Percentiles rank a stretch among this genome's conserved stretches.
phyloP scores from a whole-genome alignment of 2,329 filamentous ascomycete species.

The Alternaria tenuissima region DNA sequence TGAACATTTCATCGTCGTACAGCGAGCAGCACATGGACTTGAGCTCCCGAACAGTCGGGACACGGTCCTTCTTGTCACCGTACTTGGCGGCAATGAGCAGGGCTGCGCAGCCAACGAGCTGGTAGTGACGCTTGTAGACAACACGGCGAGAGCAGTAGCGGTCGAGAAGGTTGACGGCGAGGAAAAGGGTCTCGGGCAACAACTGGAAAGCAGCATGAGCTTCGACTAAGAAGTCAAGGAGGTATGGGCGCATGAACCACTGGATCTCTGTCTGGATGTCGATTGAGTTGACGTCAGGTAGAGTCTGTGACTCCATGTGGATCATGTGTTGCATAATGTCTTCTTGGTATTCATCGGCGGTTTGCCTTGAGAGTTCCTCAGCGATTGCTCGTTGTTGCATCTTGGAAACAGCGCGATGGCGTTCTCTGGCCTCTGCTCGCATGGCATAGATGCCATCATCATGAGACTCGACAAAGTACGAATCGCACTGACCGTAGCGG shows the following conservation, averaged over 20 bases:
- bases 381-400: conserved; percentile 88
- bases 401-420: conserved; percentile 78
- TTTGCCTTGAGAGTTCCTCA: conserved; percentile 84
- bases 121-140: conserved; percentile 99
- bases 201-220: conserved; percentile 94
- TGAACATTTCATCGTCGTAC: conserved; percentile 99
- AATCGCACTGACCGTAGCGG: conserved; percentile 71
- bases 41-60: conserved; percentile 95
- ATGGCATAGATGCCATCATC: conserved; percentile 62
- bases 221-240: conserved; percentile 97
- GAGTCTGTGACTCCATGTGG: conserved; percentile 92
- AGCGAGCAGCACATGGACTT: conserved; percentile 99
- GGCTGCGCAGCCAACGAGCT: conserved; percentile 94
- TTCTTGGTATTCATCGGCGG: conserved; percentile 90
- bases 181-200: conserved; percentile 91
- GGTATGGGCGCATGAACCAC: conserved; percentile 99
- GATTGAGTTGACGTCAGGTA: conserved; percentile 96
- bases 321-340: conserved; percentile 95
- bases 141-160: conserved; percentile 97
- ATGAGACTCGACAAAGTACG: conserved; percentile 71
- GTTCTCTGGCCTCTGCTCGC: conserved; percentile 75
- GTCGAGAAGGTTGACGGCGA: conserved; percentile 95
- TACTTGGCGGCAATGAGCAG: conserved; percentile 98
- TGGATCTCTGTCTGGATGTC: conserved; percentile 99
- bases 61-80: conserved; percentile 96